Percentiles rank a stretch among this genome's conserved stretches.
These are phyloP conservation scores for Saposhnikovia divaricata DNA, from an alignment of 129 eudicot species.

Conservation along the genomic window DNA sequence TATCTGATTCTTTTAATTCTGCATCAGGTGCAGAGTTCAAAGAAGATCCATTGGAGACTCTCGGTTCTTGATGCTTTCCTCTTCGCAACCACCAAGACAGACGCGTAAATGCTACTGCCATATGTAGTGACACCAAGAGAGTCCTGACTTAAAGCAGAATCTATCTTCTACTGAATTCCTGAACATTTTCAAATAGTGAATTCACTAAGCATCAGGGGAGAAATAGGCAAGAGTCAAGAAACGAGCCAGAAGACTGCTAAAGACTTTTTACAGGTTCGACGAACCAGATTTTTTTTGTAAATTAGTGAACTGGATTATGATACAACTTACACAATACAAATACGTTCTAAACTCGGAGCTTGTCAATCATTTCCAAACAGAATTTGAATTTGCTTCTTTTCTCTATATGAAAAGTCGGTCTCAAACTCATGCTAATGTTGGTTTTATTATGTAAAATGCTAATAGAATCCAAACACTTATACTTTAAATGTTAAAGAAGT, in stretches of 20 bases:
- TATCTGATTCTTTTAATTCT: slow-evolving; percentile 34
- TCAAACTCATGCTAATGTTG: not conserved
- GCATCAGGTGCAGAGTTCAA: slow-evolving; percentile 34
- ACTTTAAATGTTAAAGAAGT: too few relatives aligned
- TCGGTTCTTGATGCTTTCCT: slow-evolving; percentile 45
- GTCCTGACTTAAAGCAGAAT: not conserved
- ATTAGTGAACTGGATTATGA: not conserved
- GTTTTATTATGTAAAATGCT: not conserved
- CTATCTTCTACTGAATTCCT: not conserved
- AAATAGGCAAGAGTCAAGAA: not conserved
- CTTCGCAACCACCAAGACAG: slow-evolving; percentile 65
- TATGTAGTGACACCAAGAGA: slow-evolving; percentile 15
- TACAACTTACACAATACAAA: not conserved
- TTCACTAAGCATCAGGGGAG: not conserved
- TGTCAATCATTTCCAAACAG: not conserved
- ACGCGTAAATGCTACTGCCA: slow-evolving; percentile 53
- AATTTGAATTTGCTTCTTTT: not conserved
- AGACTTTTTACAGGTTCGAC: not conserved
- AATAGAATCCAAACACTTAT: too few relatives aligned
- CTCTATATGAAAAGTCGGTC: not conserved
- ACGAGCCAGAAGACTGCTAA: not conserved
- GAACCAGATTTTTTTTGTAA: not conserved
- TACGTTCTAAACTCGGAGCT: not conserved
- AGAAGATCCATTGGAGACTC: slow-evolving; percentile 22
- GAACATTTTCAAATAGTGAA: not conserved